Base-by-base conservation (phyloP, 225 moss, liverwort and hornwort genomes). In the Thuidium tamariscinum region DNA sequence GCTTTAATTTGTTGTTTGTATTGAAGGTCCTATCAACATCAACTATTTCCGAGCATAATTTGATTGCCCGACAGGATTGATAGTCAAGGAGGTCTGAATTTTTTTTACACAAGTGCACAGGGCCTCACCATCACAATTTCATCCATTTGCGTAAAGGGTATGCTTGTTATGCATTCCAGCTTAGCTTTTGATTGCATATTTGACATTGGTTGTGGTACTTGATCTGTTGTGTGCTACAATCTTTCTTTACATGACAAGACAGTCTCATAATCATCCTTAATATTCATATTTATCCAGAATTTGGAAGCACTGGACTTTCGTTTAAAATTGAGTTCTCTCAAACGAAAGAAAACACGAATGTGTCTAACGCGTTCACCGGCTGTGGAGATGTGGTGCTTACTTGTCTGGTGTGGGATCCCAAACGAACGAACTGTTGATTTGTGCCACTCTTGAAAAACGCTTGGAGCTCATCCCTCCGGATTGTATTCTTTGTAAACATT, bases 331-430 rank as follows among this genome's bases (percentile, higher is more conserved):
- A 20, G 48, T 49, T 48, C 73, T 73, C 4, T 6, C 9, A 46
- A 46, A 71, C 10, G 6, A 32, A 73, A 48, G 46, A 48, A 72
- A 72, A 46, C 18, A 70, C 5, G 9, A 1, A 3, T 46, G 71
- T 16, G 46, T 44, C 29, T 9, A 29, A 29, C 29, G 71, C 17
- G 10, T 44, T 9, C 29, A 14, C 9, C 3, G 17, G 17, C 29
- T 29, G 16, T 71, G 46, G 95, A 61, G 12, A 95, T 83, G 93
- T 92, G 71, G 76, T 92, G 91, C 94, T 92, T 82, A 98, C 78
- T 37, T 93, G 67, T 67, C 1, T 39, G 19, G 37, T 13, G 3
- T 54, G 67, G 12, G 91, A 49, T 78, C 77, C 63, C 36, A 30
- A 65, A 65, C 36, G 51, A 65, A 16, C 25, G 36, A 16, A 63